Base-by-base conservation (phyloP, 345 rosid genomes). In the Ceriops zippeliana region DNA sequence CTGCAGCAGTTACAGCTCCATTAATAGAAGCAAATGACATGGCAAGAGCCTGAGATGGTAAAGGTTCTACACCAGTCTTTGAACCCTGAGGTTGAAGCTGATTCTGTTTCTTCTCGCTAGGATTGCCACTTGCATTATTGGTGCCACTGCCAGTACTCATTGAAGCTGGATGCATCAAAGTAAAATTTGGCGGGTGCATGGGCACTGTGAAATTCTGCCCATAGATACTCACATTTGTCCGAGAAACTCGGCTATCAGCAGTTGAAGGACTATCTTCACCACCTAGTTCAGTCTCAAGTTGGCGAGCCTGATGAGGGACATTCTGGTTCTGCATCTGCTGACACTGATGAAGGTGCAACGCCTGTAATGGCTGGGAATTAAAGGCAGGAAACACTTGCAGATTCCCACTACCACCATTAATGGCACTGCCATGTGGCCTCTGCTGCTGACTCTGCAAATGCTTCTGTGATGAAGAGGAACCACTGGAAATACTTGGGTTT, bases 211-310 rank as follows among this genome's bases (percentile, higher is more conserved):
- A 87, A 81, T 85, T 91, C 85, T 80, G 98, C 6, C 90, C 82
- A 70, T 82, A 90, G 6, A 81, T 70, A 64, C 58, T 83, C 84
- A 77, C 74, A 62, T 75, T 85, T 66, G 90, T 67, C 21, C 87
- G 92, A 63, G 93, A 74, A 1, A 80, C 79, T 67, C 90, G 83
- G 67, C 93, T 85, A 78, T 93, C 98, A 53, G 90, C 92, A 5
- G 90, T 82, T 72, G 96, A 81, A 51, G 91, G 93, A 66, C 93
- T 85, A 67, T 90, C 98, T 79, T 96, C 97, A 17, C 89, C 84
- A 0, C 85, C 88, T 30, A 74, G 74, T 69, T 89, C 97, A 63
- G 82, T 76, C 70, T 86, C 93, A 47, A 68, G 77, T 24, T 76
- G 84, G 24, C 93, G 83, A 57, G 76, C 71, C 70, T 87, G 98